A percentile compares a stretch with the other conserved stretches of the same genome.
phyloP scores from a whole-genome alignment of 2,329 filamentous ascomycete genomes.

The Fusarium proliferatum region DNA sequence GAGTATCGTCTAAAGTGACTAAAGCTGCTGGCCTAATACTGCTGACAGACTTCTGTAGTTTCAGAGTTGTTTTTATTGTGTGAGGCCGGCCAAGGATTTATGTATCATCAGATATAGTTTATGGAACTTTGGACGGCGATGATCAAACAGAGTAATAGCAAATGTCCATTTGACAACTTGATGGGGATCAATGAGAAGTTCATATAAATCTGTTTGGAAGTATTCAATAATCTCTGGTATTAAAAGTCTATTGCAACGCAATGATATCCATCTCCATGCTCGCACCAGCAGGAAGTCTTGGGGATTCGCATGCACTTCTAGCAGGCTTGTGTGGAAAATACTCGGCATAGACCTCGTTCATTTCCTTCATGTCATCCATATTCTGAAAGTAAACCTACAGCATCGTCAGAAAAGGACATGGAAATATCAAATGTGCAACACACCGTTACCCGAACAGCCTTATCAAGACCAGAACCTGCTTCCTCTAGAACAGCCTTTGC shows the following conservation, averaged over 20 bases:
- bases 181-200: not conserved
- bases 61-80: not conserved
- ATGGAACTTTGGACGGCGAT: not conserved
- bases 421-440: not conserved
- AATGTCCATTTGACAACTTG: not conserved
- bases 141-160: not conserved
- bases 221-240: too few relatives aligned
- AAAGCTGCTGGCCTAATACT: not conserved
- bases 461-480: conserved; percentile 70
- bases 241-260: conserved; percentile 7
- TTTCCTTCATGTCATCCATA: conserved; percentile 24
- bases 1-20: too few relatives aligned
- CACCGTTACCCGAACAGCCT: conserved; percentile 72
- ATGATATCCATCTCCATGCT: conserved; percentile 33
- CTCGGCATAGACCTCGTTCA: conserved; percentile 30
- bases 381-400: conserved; percentile 19
- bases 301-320: conserved; percentile 17
- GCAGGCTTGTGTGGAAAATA: conserved; percentile 36
- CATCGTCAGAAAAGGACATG: not conserved
- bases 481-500: conserved; percentile 75
- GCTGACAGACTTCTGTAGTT: not conserved
- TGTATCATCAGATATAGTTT: too few relatives aligned
- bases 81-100: not conserved
- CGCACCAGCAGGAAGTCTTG: conserved; percentile 22
- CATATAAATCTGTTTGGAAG: not conserved